A percentile compares a stretch with the other conserved stretches of the same genome.
These are phyloP conservation scores for Dendryphion nanum DNA, from an alignment of 2,329 filamentous ascomycete genomes.

Conservation along the genomic window DNA sequence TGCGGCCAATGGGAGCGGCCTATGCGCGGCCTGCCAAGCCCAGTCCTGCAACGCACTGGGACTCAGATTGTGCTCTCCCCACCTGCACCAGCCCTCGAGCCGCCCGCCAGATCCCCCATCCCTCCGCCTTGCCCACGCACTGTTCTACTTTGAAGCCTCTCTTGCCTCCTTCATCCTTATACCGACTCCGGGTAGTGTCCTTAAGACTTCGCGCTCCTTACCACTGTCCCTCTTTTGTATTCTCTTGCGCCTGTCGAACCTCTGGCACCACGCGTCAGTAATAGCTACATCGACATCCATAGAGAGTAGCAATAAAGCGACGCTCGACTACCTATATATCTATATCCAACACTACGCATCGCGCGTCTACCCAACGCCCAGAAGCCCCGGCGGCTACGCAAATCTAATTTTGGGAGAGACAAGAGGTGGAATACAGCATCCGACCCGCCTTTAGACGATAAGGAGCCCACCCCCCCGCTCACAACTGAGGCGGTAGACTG, in stretches of 20 bases:
- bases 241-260: conserved; percentile 3
- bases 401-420: not conserved
- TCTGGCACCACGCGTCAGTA: conserved; percentile 11
- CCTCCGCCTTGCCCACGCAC: conserved; percentile 26
- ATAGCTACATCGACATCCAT: too few relatives aligned
- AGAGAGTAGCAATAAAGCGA: too few relatives aligned
- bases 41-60: conserved; percentile 34
- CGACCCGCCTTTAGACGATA: conserved; percentile 20
- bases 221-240: conserved; percentile 17
- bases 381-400: conserved; percentile 30
- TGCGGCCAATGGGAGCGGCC: conserved; percentile 18
- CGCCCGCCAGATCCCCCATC: conserved; percentile 32
- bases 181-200: conserved; percentile 16
- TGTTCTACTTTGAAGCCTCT: conserved; percentile 12
- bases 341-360: not conserved
- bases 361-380: not conserved
- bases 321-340: not conserved
- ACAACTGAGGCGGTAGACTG: conserved; percentile 23
- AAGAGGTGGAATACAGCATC: conserved; percentile 4
- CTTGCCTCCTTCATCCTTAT: conserved; percentile 24
- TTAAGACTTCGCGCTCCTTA: conserved; percentile 1
- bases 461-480: conserved; percentile 5
- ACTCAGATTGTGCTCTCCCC: conserved; percentile 37
- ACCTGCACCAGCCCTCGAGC: conserved; percentile 32
- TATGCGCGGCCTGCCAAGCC: conserved; percentile 29